Evolutionary conservation across 768 basidiomycete species (phyloP).

Genomic region (Tulasnella sp.): DNA sequence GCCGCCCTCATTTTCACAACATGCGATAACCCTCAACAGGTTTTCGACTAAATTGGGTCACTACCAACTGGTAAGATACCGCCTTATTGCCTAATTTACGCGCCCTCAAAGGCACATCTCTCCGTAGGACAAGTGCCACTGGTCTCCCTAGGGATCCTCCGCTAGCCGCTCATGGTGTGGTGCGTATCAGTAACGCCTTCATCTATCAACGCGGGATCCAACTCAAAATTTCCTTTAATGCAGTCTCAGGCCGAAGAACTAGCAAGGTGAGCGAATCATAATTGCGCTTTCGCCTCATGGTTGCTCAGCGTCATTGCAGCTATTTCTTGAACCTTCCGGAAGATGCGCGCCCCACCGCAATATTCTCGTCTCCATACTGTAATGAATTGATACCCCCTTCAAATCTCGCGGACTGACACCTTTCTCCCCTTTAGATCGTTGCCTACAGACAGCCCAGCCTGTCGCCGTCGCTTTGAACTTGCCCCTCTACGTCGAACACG

Average conservation of each 20-base stretch:
- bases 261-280: slow-evolving; percentile 29
- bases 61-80: slow-evolving; percentile 43
- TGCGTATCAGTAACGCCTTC: slow-evolving; percentile 21
- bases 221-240: neutral
- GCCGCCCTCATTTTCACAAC: neutral
- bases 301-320: neutral
- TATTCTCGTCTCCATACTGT: slow-evolving; percentile 83
- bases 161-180: slow-evolving; percentile 59
- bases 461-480: slow-evolving; percentile 46
- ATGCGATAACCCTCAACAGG: slow-evolving; percentile 44
- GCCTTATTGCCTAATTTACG: neutral
- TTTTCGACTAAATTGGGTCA: slow-evolving; percentile 64
- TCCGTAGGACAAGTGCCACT: slow-evolving; percentile 44
- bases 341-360: slow-evolving; percentile 56
- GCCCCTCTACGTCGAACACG: slow-evolving; percentile 71
- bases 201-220: neutral
- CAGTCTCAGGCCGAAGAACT: slow-evolving; percentile 65
- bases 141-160: slow-evolving; percentile 65
- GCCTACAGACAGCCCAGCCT: slow-evolving; percentile 66
- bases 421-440: slow-evolving; percentile 46
- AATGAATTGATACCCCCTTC: slow-evolving; percentile 18
- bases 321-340: slow-evolving; percentile 51
- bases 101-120: slow-evolving; percentile 13
- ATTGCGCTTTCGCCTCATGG: neutral
- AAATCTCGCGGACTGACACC: neutral